Evolutionary conservation across 2,329 filamentous ascomycete species (phyloP), one percentile per base, ranked within the genome.

Genomic region (Fusarium brevicatenulatum): DNA sequence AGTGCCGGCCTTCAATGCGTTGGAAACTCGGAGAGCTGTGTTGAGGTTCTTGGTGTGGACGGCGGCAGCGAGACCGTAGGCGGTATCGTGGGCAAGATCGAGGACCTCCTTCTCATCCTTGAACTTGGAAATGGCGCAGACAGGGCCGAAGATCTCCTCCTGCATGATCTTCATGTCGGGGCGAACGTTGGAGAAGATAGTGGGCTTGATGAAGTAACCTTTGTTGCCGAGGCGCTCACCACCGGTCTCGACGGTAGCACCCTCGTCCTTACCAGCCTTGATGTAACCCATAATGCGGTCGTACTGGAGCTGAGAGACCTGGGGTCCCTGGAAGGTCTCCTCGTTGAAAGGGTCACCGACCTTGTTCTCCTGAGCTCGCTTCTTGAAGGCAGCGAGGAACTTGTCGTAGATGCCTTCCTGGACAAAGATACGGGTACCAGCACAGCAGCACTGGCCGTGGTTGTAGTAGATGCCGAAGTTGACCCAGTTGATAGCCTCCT

Each of bases 71-170:
- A 97, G 90, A 79, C 94, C 94, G 85, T 95, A 97, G 74, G 84
- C 90, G 79, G 90, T 91, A 84, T 90, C 86, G 87, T 97, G 96
- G 75, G 89, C 93, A 59, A 93, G 84, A 75, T 87, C 85, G 83
- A 97, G 91, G 71, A 90, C 93, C 63, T 97, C 94, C 43, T 91
- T 92, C 85, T 93, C 91, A 76, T 88, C 90, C 86, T 91, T 92
- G 89, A 97, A 97, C 86, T 95, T 97, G 85, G 92, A 88, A 77
- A 97, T 91, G 78, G 92, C 89, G 85, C 91, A 93, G 73, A 97
- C 94, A 66, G 94, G 94, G 73, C 94, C 94, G 81, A 97, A 97
- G 82, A 97, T 96, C 86, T 97, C 94, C 85, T 97, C 93, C 83
- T 94, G 90, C 85, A 95, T 91, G 80, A 97, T 96, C 89, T 93